Percentiles rank a stretch among this genome's conserved stretches.
These are phyloP conservation scores for Cryptococcus sp. DNA, from an alignment of 1,284 basidiomycete species.

Conservation along the genomic window DNA sequence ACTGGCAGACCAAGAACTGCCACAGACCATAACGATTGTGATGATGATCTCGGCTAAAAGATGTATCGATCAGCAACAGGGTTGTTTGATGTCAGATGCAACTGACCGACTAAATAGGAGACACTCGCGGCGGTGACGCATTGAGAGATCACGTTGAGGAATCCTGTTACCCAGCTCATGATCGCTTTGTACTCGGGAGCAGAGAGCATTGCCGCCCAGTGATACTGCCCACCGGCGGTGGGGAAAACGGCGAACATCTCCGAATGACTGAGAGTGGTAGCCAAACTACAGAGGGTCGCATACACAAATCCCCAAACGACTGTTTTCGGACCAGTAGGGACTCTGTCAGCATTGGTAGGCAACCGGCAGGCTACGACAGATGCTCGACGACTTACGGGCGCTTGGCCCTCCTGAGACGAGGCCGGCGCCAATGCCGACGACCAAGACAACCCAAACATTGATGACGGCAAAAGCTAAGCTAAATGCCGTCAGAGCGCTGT, in stretches of 20 bases:
- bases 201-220: constrained; percentile 38
- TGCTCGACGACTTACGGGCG: constrained; percentile 7
- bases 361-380: constrained; percentile 1
- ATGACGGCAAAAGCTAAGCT: constrained; percentile 20
- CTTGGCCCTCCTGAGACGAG: constrained; percentile 21
- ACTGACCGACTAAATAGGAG: too few relatives aligned
- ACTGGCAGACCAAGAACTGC: too few relatives aligned
- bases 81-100: too few relatives aligned
- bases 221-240: constrained; percentile 44
- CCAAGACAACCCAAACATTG: constrained; percentile 22
- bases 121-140: too few relatives aligned
- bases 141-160: constrained; percentile 21
- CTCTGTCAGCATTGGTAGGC: too few relatives aligned
- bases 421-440: constrained; percentile 16
- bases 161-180: constrained; percentile 19
- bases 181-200: constrained; percentile 16
- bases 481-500: constrained; percentile 15
- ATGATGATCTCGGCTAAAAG: constrained; percentile 5
- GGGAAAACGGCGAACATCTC: constrained; percentile 40
- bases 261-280: constrained; percentile 15
- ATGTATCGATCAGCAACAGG: too few relatives aligned
- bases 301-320: constrained; percentile 22
- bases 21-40: constrained; percentile 1
- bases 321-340: too few relatives aligned
- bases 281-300: constrained; percentile 16